phyloP scores from a whole-genome alignment of 2,329 filamentous ascomycete species.

The Hypocrella siamensis region DNA sequence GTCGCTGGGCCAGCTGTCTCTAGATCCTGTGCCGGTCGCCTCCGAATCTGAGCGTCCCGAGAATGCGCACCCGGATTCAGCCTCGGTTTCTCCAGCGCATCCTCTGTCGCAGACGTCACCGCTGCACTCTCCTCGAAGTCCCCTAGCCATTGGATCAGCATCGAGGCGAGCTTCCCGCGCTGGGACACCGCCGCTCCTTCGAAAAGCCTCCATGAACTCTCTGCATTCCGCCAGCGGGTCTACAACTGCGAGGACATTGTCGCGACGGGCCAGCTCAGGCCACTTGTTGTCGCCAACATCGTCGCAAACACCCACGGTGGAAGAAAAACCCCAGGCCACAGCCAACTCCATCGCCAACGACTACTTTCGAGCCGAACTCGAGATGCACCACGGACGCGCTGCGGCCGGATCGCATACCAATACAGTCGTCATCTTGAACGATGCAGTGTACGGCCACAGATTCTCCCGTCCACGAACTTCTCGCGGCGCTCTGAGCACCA shows the following conservation, averaged over 20 bases:
- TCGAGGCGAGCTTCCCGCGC: constrained; percentile 31
- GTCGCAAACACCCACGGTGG: constrained; percentile 9
- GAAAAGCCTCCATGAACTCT: constrained; percentile 43
- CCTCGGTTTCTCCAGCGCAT: constrained; percentile 20
- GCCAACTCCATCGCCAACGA: constrained; percentile 44
- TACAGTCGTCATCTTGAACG: constrained; percentile 75
- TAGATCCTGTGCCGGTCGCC: constrained; percentile 18
- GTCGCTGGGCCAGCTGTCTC: constrained; percentile 28
- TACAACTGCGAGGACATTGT: constrained; percentile 19
- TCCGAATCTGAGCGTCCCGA: constrained; percentile 5
- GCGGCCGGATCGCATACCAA: constrained; percentile 29
- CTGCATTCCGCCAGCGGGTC: constrained; percentile 32
- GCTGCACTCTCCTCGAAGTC: constrained; percentile 24
- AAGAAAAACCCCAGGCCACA: constrained; percentile 25
- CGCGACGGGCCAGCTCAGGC: constrained; percentile 32
- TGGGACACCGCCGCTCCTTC: constrained; percentile 32
- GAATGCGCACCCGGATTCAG: constrained; percentile 13
- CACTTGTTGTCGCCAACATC: constrained; percentile 23
- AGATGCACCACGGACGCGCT: constrained; percentile 39
- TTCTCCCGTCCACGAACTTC: constrained; percentile 72
- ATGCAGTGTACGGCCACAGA: constrained; percentile 88
- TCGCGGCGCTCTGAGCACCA: constrained; percentile 54
- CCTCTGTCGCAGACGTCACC: constrained; percentile 19
- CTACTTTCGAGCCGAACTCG: constrained; percentile 56
- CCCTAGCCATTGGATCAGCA: constrained; percentile 19